Evolutionary conservation across 1,284 basidiomycete genomes (phyloP).

Genomic region (Ustilago shanxiensis): DNA sequence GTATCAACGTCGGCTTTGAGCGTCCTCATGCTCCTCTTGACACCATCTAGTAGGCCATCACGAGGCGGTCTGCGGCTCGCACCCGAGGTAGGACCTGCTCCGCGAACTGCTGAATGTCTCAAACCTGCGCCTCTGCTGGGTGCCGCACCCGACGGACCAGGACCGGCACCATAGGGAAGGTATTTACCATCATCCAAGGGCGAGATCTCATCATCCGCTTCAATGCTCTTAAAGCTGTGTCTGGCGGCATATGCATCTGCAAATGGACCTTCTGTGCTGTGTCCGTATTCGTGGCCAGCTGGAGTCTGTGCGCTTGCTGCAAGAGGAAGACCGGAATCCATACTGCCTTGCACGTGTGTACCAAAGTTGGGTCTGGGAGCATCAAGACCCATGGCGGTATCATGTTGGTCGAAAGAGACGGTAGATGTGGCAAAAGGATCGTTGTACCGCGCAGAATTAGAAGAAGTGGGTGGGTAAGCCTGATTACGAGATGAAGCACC

Average conservation of each 20-base stretch:
- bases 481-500: slow-evolving; percentile 24
- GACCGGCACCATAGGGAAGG: slow-evolving; percentile 13
- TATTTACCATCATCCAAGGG: slow-evolving; percentile 40
- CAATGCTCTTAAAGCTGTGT: slow-evolving; percentile 63
- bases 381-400: slow-evolving; percentile 47
- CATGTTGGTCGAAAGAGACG: slow-evolving; percentile 39
- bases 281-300: slow-evolving; percentile 41
- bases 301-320: slow-evolving; percentile 49
- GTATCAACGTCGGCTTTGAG: slow-evolving; percentile 54
- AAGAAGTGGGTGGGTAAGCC: slow-evolving; percentile 34
- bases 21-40: slow-evolving; percentile 48
- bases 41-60: slow-evolving; percentile 49
- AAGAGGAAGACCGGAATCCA: slow-evolving; percentile 57
- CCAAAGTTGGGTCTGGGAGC: slow-evolving; percentile 40
- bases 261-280: slow-evolving; percentile 48
- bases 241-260: slow-evolving; percentile 57
- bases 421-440: slow-evolving; percentile 39
- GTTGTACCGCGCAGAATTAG: slow-evolving; percentile 10
- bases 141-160: neutral
- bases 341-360: slow-evolving; percentile 38
- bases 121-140: slow-evolving; percentile 8
- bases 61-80: slow-evolving; percentile 45
- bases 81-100: slow-evolving; percentile 31
- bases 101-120: slow-evolving; percentile 13
- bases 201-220: slow-evolving; percentile 65